A percentile compares a stretch with the other conserved stretches of the same genome.
These are phyloP conservation scores for Fusarium pseudocircinatum DNA, from an alignment of 2,329 filamentous ascomycete genomes.

Conservation along the genomic window DNA sequence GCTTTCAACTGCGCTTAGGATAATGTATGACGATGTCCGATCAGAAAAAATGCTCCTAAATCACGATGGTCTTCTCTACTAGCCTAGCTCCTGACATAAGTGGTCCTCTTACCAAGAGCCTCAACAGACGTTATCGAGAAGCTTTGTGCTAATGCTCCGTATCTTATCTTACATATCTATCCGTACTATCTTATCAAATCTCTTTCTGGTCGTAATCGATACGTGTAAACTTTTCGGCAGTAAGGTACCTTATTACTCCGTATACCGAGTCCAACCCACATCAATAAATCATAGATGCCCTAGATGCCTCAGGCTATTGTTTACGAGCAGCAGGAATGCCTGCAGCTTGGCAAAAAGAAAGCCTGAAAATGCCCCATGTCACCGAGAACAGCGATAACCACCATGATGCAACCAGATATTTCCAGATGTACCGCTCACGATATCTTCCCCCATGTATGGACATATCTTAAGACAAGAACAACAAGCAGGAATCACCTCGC, in stretches of 20 bases:
- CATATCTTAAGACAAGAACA: neutral
- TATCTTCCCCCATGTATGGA: constrained; percentile 15
- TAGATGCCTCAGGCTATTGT: neutral
- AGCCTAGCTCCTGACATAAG: constrained; percentile 2
- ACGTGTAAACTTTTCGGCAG: neutral
- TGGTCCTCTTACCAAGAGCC: constrained; percentile 1
- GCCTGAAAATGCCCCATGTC: neutral
- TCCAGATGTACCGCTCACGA: constrained; percentile 19
- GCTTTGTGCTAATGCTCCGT: neutral
- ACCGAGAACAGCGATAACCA: constrained; percentile 23
- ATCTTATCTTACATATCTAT: neutral
- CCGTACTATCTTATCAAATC: constrained; percentile 4
- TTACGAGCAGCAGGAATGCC: neutral
- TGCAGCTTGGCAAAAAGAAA: neutral
- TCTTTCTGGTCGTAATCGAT: neutral
- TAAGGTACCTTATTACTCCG: too few species aligned
- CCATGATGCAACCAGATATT: constrained; percentile 23
- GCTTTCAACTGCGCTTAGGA: neutral
- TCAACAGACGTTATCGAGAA: constrained; percentile 6
- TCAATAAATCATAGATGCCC: neutral
- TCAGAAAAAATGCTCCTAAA: neutral
- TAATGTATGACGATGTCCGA: constrained; percentile 16
- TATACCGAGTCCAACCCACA: neutral
- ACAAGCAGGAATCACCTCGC: neutral
- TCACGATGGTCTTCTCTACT: neutral